A percentile compares a stretch with the other conserved stretches of the same genome.
Conservation (phyloP, 2,329 filamentous ascomycete species). For the Grosmannia clavigera region DNA sequence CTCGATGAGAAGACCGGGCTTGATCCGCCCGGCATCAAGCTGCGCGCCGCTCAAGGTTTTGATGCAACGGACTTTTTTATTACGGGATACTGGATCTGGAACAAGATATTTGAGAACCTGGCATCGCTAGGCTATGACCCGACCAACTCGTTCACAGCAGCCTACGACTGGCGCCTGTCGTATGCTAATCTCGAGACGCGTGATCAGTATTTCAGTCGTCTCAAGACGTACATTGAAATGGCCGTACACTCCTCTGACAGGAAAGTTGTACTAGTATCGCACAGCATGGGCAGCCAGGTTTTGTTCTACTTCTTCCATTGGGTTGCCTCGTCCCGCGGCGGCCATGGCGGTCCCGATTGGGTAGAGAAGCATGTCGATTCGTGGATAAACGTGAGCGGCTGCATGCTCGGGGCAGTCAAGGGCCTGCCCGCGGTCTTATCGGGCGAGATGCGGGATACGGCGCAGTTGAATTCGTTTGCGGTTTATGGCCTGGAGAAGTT, state of each 20-base stretch:
- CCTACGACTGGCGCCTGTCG: slow-evolving; percentile 84
- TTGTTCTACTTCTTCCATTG: slow-evolving; percentile 68
- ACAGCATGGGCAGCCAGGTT: slow-evolving; percentile 97
- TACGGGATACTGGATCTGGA: slow-evolving; percentile 96
- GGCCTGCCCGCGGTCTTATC: slow-evolving; percentile 82
- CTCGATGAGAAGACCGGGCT: slow-evolving; percentile 83
- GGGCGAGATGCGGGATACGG: slow-evolving; percentile 97
- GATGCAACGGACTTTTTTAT: slow-evolving; percentile 96
- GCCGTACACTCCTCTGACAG: slow-evolving; percentile 59
- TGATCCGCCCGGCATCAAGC: slow-evolving; percentile 79
- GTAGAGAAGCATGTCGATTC: slow-evolving; percentile 81
- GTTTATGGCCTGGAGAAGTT: slow-evolving; percentile 97
- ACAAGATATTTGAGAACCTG: slow-evolving; percentile 93
- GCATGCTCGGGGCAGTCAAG: slow-evolving; percentile 92
- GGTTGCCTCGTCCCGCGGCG: slow-evolving; percentile 68
- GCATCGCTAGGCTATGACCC: slow-evolving; percentile 95
- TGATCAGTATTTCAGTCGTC: slow-evolving; percentile 84
- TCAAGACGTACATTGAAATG: slow-evolving; percentile 84
- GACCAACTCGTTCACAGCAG: slow-evolving; percentile 55
- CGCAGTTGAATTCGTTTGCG: slow-evolving; percentile 89
- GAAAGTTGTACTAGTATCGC: slow-evolving; percentile 78
- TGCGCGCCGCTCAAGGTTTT: slow-evolving; percentile 89
- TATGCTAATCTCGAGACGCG: slow-evolving; percentile 81
- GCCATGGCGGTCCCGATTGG: slow-evolving; percentile 74
- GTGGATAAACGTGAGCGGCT: slow-evolving; percentile 97